Evolutionary conservation across 2,329 filamentous ascomycete species (phyloP), one percentile per base, ranked within the genome.

Genomic region (Alternaria novae-zelandiae): DNA sequence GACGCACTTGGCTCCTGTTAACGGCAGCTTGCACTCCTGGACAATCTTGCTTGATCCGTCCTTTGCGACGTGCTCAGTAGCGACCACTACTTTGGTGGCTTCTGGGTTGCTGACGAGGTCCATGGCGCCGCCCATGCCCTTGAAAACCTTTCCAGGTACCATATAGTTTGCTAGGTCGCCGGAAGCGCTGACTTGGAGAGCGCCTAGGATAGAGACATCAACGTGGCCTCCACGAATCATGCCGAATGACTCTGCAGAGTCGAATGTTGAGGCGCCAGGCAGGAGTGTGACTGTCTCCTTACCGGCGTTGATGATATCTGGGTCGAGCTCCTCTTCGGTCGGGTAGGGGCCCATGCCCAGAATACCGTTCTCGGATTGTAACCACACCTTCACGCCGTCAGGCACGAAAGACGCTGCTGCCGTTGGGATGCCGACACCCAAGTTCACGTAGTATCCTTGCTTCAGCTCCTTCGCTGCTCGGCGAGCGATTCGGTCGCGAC

Each of bases 11-110:
- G 74, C 75, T 13, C 79, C 79, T 0, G 79, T 81, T 2, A 81
- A 64, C n/a, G 79, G 79, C 50, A 81, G 65, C 50, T 66, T 66
- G 65, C 79, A 81, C 32, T 74, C 91, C 84, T 93, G 93, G 69
- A 97, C 87, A 77, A 97, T 96, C 89, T 97, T 97, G 67, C 93
- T 86, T 74, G 90, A 91, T 65, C 94, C 94, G 83, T 95, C 94
- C 87, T 96, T 96, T 74, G 96, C 93, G 6, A 92, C 94, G 82
- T 97, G 94, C 82, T 97, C 93, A 89, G 96, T 97, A 5, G 93
- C 95, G 57, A 97, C 91, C 2, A 97, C 93, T 7, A 97, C 93
- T 83, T 95, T 95, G 44, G 93, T 96, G 63, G 86, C 85, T 68
- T 88, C 87, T 1, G 93, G 93, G 82, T 96, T 96, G 78, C 88